Base-by-base conservation (phyloP, 108 stramenopile genomes). In the Cylindrotheca closterium region DNA sequence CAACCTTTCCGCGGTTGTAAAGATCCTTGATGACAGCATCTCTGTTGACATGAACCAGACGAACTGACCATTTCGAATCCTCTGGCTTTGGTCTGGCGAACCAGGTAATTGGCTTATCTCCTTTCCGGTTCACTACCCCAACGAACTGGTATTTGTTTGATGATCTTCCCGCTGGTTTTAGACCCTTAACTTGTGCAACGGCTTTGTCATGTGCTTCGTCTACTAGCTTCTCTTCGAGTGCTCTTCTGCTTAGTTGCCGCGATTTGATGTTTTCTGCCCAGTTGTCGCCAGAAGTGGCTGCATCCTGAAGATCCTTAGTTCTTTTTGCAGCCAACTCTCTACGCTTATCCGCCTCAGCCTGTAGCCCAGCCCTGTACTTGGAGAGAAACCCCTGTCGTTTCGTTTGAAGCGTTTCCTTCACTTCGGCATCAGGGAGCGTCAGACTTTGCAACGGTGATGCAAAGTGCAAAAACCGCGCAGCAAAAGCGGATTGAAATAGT, bases 21-120 rank as follows among this genome's bases (percentile, higher is more conserved):
- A 94, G 71, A 70, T 94, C 93, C 29, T 86, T 77, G 50, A 94
- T 60, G n/a, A 94, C 79, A n/a, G 85, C 88, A 67, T 82, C 86
- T 55, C 81, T 73, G 65, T 94, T 86, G 23, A 84, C 88, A 63
- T 94, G 93, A 0, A 94, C 63, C 34, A 94, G 72, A 2, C 93
- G 74, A 5, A 94, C 80, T 15, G 76, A 81, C 93, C 93, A 94
- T 47, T 88, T 88, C 23, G 89, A 67, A 21, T 63, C 57, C n/a
- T 32, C 28, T 30, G 93, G 89, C 67, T 89, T 94, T 21, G 59
- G 68, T 3, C 93, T 83, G 12, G 93, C 89, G 61, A 84, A 89
- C 93, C 93, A 94, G 18, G 69, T 78, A 29, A 91, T 79, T 7
- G 79, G 76, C 21, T 76, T 63, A 5, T 58, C 57, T 22, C 62